Evolutionary conservation across 1,284 basidiomycete genomes (phyloP), one percentile per base, ranked within the genome.

Genomic region (Sparassis latifolia): DNA sequence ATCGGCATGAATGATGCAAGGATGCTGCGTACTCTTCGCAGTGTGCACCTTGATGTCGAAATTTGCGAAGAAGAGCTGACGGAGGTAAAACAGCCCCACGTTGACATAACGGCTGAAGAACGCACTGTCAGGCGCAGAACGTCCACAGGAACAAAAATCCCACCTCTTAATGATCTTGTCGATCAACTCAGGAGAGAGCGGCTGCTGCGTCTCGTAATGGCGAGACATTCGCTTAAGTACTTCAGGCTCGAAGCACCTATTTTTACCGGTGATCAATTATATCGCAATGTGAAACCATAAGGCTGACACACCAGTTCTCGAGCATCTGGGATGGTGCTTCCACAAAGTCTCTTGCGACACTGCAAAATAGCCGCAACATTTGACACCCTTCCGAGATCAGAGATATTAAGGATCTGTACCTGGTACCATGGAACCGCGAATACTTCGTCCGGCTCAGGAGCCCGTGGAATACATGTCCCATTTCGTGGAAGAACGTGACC

Each of bases 311-410:
- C 91, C 90, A 94, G 63, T 93, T 91, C 69, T 94, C 92, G 53
- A 93, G 72, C 91, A 93, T 92, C 69, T 93, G 89, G 20, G 83
- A 86, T 0, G 89, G 91, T 0, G 89, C 88, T 67, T 92, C 90
- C 4, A 90, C 89, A 58, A 93, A 94, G 68, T 94, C 91, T 10
- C 85, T 65, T 1, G 85, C 86, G 35, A 90, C 87, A 41, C 77
- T 80, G 57, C 10, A 48, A 49, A 48, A 40, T 38, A 37, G 44
- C 47, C 38, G 44, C 27, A 38, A 29, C 39, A 28, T 38, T 38
- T 10, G 10, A 27, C 39, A 45, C 33, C 33, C 30, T 49, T 9
- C n/a, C 35, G 7, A 38, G n/a, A 38, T n/a, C 35, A n/a, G 35
- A 38, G 48, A 45, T 20, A 20, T 20, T 20, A 20, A 42, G n/a